Evolutionary conservation across 1,139 yeast genomes (phyloP).

Genomic region (Saccharomyces hybrid): DNA sequence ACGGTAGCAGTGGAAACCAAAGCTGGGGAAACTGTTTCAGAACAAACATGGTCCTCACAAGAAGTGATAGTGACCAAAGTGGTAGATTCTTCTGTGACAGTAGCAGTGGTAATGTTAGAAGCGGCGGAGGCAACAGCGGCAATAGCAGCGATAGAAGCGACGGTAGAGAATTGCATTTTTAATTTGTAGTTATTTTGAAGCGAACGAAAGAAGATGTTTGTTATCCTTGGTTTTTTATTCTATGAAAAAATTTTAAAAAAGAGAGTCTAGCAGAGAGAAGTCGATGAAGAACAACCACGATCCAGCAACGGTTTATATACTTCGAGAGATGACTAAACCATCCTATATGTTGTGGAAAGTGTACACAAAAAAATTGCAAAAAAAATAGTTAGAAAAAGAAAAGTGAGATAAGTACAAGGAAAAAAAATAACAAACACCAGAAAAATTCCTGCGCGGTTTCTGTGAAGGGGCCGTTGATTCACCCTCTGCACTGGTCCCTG

Average conservation of each 20-base stretch:
- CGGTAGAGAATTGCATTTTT: conserved; percentile 34
- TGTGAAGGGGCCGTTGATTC: neutral
- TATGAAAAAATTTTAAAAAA: neutral
- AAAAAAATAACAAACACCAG: neutral
- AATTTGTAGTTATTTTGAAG: conserved; percentile 11
- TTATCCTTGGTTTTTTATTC: conserved; percentile 3
- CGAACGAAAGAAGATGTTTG: conserved; percentile 22
- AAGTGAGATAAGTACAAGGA: neutral
- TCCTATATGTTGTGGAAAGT: neutral
- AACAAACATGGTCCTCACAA: conserved; percentile 34
- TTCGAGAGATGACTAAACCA: neutral
- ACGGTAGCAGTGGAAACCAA: conserved; percentile 33
- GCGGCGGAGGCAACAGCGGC: conserved; percentile 33
- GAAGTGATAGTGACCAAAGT: conserved; percentile 45
- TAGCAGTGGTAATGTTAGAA: conserved; percentile 33
- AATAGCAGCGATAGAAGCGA: conserved; percentile 31
- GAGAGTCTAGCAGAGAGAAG: neutral
- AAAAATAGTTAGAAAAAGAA: neutral
- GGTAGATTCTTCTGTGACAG: conserved; percentile 32
- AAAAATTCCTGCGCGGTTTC: neutral
- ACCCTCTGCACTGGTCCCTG: neutral
- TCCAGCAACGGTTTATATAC: conserved; percentile 3
- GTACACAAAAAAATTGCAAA: neutral
- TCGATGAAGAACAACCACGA: neutral
- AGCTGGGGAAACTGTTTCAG: conserved; percentile 31